A percentile compares a stretch with the other conserved stretches of the same genome.
These are phyloP conservation scores for Pleurotus citrinopileatus DNA, from an alignment of 768 basidiomycete genomes.

Conservation along the genomic window DNA sequence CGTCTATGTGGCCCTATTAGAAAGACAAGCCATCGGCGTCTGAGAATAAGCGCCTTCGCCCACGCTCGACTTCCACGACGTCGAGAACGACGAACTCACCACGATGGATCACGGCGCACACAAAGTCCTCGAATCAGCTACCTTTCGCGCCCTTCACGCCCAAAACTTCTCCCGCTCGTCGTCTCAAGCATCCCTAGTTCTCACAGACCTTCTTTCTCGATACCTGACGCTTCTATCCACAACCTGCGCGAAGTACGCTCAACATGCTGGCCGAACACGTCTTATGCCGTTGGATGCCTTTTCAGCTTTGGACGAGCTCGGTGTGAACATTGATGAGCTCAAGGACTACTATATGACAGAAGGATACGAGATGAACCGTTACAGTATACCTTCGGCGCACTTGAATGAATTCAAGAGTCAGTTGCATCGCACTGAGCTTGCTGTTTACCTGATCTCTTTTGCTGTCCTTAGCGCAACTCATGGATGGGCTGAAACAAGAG, in stretches of 20 bases:
- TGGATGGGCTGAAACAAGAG: conserved; percentile 54
- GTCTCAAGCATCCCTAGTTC: conserved; percentile 61
- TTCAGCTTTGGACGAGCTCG: conserved; percentile 71
- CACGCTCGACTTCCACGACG: neutral
- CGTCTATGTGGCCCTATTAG: too few relatives aligned
- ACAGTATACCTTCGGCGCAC: conserved; percentile 64
- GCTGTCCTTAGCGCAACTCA: conserved; percentile 51
- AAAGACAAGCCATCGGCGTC: too few relatives aligned
- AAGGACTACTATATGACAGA: conserved; percentile 63
- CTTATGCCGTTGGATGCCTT: conserved; percentile 60
- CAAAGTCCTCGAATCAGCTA: conserved; percentile 65
- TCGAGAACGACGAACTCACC: neutral
- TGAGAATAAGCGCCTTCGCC: too few relatives aligned
- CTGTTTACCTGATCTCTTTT: conserved; percentile 19
- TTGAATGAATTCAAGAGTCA: conserved; percentile 70
- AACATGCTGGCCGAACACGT: conserved; percentile 66
- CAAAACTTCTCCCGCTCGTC: conserved; percentile 78
- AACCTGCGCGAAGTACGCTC: conserved; percentile 70
- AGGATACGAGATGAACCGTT: conserved; percentile 65
- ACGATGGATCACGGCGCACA: conserved; percentile 52
- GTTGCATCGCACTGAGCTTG: conserved; percentile 26
- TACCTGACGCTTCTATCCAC: conserved; percentile 66
- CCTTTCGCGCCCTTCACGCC: conserved; percentile 71
- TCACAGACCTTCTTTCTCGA: conserved; percentile 74
- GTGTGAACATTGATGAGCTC: conserved; percentile 68